Evolutionary conservation across 2,329 filamentous ascomycete genomes (phyloP).

Genomic region (Dactylonectria macrodidyma): DNA sequence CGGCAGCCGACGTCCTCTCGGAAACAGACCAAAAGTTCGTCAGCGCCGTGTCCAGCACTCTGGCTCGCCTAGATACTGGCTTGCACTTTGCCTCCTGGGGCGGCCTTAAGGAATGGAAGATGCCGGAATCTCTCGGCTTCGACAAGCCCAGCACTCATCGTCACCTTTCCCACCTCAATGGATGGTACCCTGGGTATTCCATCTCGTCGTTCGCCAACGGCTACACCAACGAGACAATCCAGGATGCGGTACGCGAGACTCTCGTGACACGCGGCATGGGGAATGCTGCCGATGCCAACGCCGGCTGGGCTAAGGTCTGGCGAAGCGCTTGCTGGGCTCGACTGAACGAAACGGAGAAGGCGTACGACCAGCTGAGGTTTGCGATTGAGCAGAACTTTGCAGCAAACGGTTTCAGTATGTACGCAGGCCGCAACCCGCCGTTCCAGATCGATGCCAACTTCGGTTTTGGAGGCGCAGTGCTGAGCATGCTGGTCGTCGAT

Average conservation of each 20-base stretch:
- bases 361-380: not conserved
- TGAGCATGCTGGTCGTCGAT: not conserved
- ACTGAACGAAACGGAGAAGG: not conserved
- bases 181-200: not conserved
- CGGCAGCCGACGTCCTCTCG: not conserved
- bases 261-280: not conserved
- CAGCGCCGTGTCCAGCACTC: not conserved
- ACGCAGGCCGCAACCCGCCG: not conserved
- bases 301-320: not conserved
- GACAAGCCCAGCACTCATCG: not conserved
- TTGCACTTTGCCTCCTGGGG: not conserved
- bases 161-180: not conserved
- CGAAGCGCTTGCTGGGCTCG: not conserved
- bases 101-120: not conserved
- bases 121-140: not conserved
- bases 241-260: not conserved
- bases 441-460: slow-evolving; percentile 1
- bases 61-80: not conserved
- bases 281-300: not conserved
- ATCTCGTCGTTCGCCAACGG: not conserved
- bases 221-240: not conserved
- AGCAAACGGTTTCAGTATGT: not conserved
- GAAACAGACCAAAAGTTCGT: not conserved
- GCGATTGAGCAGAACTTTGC: not conserved
- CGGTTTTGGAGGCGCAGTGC: not conserved